Evolutionary conservation across 225 moss, liverwort and hornwort genomes (phyloP), one percentile per base, ranked within the genome.

Genomic region (Rhytidiadelphus loreus): DNA sequence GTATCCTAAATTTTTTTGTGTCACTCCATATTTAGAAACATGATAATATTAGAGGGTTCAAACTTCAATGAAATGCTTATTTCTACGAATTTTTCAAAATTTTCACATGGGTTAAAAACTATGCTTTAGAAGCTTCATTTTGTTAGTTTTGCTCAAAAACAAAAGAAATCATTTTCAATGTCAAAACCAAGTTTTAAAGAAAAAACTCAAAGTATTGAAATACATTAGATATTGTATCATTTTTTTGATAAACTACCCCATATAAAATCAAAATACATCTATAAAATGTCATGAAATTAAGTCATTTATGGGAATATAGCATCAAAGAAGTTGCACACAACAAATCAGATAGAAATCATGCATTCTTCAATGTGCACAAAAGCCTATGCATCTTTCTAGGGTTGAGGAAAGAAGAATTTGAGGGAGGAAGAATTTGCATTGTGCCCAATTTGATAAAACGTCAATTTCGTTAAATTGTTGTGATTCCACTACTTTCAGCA

Each of bases 1-100:
- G 12, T 22, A 2, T 37, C 11, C 0, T 20, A 0, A 37, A 18
- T 11, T 11, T 3, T 37, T 21, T 12, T 1, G 2, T 66, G 4
- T 12, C 22, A n/a, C 1, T 68, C n/a, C 4, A n/a, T n/a, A 12
- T 12, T 68, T 22, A 68, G 4, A n/a, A 21, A 66, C 1, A 0
- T 21, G 21, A 1, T n/a, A n/a, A 22, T 12, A 21, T 4, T 2
- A 19, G 6, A 37, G 37, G 3, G 11, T 20, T 37, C 20, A 66
- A 37, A 37, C 3, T 37, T n/a, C 22, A 66, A n/a, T 12, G 0
- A 66, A 66, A 66, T 66, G 12, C 6, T n/a, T 22, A 11, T 12
- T n/a, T 4, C 12, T 23, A 2, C 4, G 23, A 12, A 22, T 22
- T 12, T 66, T n/a, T 4, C 2, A 6, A 66, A 37, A 12, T 3